A percentile compares a stretch with the other conserved stretches of the same genome.
Conservation (phyloP, 164 flowering plant species). For the Liquidambar formosana region DNA sequence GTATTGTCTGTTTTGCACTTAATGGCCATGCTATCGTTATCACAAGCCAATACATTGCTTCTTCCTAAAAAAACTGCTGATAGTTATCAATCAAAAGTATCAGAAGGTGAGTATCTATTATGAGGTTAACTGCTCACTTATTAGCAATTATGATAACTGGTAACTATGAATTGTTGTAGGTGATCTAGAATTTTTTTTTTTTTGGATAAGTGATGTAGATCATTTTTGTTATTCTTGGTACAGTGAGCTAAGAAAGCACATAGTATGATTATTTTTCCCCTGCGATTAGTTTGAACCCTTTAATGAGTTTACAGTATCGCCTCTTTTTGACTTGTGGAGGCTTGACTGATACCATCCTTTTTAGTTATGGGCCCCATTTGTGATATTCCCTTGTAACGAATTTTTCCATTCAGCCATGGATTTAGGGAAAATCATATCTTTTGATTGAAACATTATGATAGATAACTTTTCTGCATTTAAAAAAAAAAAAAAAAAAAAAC, state of each 20-base stretch:
- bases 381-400: no score
- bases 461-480: no score
- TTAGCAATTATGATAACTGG: no score
- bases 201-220: no score
- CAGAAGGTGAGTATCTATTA: slow-evolving; percentile 62
- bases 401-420: no score
- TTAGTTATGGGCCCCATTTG: no score
- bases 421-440: no score
- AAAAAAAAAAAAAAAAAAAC: no score
- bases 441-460: not conserved
- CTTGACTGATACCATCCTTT: no score
- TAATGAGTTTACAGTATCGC: not conserved
- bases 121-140: not conserved
- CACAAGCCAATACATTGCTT: slow-evolving; percentile 85
- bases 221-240: not conserved
- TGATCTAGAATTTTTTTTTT: not conserved
- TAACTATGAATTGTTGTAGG: no score
- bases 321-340: no score
- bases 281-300: not conserved
- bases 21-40: slow-evolving; percentile 83
- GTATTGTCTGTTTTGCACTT: slow-evolving; percentile 87
- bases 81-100: slow-evolving; percentile 86
- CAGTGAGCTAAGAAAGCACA: not conserved
- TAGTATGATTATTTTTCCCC: not conserved
- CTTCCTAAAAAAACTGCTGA: slow-evolving; percentile 80